Evolutionary conservation across 2,329 filamentous ascomycete species (phyloP).

Genomic region (Cercospora sesami): DNA sequence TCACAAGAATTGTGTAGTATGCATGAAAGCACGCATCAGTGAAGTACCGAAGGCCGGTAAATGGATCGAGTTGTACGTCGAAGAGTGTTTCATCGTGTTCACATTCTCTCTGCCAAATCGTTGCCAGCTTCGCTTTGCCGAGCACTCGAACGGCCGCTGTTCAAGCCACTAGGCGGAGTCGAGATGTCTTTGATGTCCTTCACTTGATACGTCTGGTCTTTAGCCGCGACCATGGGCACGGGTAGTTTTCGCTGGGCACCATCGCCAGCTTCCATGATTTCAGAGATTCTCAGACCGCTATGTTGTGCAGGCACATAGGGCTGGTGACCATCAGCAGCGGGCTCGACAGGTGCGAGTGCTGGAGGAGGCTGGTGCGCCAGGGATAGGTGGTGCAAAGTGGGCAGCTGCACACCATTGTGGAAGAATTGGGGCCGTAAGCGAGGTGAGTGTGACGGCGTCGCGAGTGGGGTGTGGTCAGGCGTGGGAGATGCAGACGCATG

Average conservation of each 20-base stretch:
- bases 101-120: slow-evolving; percentile 36
- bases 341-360: slow-evolving; percentile 70
- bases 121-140: slow-evolving; percentile 38
- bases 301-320: slow-evolving; percentile 58
- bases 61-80: not conserved
- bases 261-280: slow-evolving; percentile 89
- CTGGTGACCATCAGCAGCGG: slow-evolving; percentile 60
- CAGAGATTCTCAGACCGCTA: slow-evolving; percentile 76
- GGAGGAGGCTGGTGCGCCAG: slow-evolving; percentile 60
- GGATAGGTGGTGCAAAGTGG: slow-evolving; percentile 75
- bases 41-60: not conserved
- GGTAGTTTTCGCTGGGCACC: slow-evolving; percentile 87
- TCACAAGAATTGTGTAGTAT: slow-evolving; percentile 5
- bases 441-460: slow-evolving; percentile 91
- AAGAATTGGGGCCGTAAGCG: slow-evolving; percentile 75
- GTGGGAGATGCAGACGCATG: slow-evolving; percentile 94
- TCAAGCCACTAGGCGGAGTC: slow-evolving; percentile 67
- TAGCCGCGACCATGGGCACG: slow-evolving; percentile 74
- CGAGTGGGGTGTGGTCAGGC: slow-evolving; percentile 96
- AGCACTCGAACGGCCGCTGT: slow-evolving; percentile 55
- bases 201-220: slow-evolving; percentile 50
- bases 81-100: not conserved
- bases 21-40: not conserved
- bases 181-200: slow-evolving; percentile 66
- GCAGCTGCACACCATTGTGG: slow-evolving; percentile 73